These are phyloP conservation scores for Phialemoniopsis sp. DNA, from an alignment of 2,329 filamentous ascomycete genomes.

Conservation along the genomic window DNA sequence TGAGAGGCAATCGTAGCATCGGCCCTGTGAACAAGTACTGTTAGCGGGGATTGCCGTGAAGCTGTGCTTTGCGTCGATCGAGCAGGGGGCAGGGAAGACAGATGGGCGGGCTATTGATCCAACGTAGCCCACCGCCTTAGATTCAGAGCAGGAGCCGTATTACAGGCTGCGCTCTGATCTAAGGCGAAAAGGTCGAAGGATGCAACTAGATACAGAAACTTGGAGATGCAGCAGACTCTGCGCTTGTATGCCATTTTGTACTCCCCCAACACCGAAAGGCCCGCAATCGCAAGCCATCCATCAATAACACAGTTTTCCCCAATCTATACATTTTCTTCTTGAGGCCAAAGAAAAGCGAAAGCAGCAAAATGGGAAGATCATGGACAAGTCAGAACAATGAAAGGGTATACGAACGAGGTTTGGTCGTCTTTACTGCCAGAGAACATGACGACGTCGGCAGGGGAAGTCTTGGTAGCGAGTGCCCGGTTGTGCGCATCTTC, in stretches of 20 bases:
- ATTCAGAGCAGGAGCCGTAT: conserved; percentile 30
- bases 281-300: neutral
- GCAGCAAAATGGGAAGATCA: conserved; percentile 7
- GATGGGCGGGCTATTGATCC: conserved; percentile 10
- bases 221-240: neutral
- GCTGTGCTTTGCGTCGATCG: neutral
- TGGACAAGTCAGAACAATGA: conserved; percentile 12
- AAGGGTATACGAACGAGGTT: conserved; percentile 67
- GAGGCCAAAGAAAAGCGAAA: conserved; percentile 12
- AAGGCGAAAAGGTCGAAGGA: conserved; percentile 22
- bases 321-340: neutral
- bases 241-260: neutral
- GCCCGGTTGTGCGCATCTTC: conserved; percentile 78
- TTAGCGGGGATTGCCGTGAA: neutral
- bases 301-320: too few species aligned
- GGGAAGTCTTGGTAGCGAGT: conserved; percentile 84
- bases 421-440: conserved; percentile 95
- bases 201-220: conserved; percentile 7
- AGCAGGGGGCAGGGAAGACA: neutral
- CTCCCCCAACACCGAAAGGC: neutral
- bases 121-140: conserved; percentile 44
- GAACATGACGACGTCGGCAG: conserved; percentile 96
- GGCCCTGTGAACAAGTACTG: conserved; percentile 50
- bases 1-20: conserved; percentile 89
- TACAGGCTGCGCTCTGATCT: conserved; percentile 29